Conservation (phyloP, 2,329 filamentous ascomycete genomes). For the Sclerotinia glacialis region DNA sequence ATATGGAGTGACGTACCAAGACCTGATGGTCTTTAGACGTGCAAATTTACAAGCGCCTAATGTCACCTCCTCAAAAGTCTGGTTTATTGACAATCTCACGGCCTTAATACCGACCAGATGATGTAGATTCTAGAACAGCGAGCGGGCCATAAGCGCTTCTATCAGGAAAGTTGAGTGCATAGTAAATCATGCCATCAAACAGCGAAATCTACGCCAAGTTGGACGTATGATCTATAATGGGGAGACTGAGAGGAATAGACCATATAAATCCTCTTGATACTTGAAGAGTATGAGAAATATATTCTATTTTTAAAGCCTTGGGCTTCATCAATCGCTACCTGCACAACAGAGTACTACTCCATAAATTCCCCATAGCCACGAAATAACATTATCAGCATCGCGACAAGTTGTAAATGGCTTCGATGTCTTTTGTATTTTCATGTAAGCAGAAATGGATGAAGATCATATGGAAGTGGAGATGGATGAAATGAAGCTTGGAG, state of each 20-base stretch:
- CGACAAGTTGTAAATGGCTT: neutral
- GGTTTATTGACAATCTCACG: neutral
- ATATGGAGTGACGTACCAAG: neutral
- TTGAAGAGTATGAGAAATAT: no score
- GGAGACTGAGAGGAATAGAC: neutral
- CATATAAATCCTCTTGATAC: neutral
- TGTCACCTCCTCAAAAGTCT: no score
- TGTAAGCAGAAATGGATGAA: neutral
- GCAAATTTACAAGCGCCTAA: neutral
- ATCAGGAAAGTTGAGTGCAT: no score
- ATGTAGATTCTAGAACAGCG: neutral
- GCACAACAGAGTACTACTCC: neutral
- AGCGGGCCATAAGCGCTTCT: neutral
- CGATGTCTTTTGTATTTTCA: neutral
- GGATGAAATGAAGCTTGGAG: neutral
- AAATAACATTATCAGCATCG: no score
- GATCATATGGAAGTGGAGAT: neutral
- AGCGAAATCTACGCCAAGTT: no score
- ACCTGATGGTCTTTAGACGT: neutral
- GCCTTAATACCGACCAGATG: neutral
- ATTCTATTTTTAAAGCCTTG: neutral
- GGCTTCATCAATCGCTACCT: no score
- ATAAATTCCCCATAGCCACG: rapidly evolving
- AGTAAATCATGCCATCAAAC: no score
- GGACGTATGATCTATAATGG: neutral